Percentiles rank a stretch among this genome's conserved stretches.
phyloP scores from a whole-genome alignment of 306 rosid genomes.

The Quercus cerris region DNA sequence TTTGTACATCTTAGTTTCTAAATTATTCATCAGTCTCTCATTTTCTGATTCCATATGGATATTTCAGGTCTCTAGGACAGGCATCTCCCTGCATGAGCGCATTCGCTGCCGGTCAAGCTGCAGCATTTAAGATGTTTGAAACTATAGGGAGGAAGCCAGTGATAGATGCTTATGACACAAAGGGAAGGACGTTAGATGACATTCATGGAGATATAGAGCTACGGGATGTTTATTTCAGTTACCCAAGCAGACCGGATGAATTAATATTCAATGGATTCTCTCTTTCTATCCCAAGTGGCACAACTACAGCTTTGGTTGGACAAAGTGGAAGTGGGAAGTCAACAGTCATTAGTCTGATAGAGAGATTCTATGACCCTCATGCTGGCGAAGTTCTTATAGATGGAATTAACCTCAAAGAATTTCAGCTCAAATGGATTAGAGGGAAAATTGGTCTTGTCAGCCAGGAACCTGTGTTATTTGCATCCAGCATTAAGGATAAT shows the following conservation, averaged over 20 bases:
- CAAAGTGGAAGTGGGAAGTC: no score
- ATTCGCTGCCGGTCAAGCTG: constrained; percentile 59
- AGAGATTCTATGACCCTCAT: no score
- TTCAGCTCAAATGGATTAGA: no score
- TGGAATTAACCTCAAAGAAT: no score
- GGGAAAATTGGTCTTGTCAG: no score
- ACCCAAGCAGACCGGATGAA: constrained; percentile 33
- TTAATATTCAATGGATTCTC: constrained; percentile 41
- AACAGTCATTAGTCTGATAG: no score
- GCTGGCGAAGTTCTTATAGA: no score
- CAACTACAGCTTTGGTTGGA: constrained; percentile 54
- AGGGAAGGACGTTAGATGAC: constrained; percentile 28
- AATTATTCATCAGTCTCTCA: background rate
- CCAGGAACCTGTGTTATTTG: no score
- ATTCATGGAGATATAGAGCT: constrained; percentile 25
- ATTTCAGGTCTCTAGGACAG: constrained; percentile 53
- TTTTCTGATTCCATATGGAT: background rate
- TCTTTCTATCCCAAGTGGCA: constrained; percentile 48
- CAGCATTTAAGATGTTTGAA: constrained; percentile 59
- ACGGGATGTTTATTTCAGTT: constrained; percentile 23
- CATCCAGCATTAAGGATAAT: constrained; percentile 41
- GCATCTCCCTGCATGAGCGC: constrained; percentile 56
- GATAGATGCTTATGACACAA: constrained; percentile 48
- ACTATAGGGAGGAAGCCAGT: constrained; percentile 47
- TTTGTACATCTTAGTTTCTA: no score